phyloP scores from a whole-genome alignment of 495 filamentous ascomycete genomes.

The Haplographium delicatum region DNA sequence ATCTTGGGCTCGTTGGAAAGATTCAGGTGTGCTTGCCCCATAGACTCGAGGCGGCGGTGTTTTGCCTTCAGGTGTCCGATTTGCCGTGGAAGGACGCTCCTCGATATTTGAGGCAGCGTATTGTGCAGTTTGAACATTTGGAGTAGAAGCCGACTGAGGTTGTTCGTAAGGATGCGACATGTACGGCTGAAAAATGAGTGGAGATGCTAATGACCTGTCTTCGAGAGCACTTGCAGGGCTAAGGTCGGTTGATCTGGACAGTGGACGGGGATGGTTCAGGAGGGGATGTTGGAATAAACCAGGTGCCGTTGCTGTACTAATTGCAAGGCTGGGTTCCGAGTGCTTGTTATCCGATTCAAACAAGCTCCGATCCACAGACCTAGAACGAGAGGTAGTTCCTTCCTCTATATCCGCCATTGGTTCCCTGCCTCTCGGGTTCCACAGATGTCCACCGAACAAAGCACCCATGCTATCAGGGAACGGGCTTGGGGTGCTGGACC shows the following conservation, averaged over 20 bases:
- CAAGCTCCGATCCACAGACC: constrained; percentile 51
- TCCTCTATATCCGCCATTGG: constrained; percentile 30
- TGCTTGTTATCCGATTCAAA: constrained; percentile 54
- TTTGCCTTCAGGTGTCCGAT: constrained; percentile 24
- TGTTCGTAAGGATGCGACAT: constrained; percentile 35
- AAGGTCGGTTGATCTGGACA: constrained; percentile 13
- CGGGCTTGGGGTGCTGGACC: constrained; percentile 27
- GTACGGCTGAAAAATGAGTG: constrained; percentile 32
- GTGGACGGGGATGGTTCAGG: constrained; percentile 14
- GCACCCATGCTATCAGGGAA: constrained; percentile 43
- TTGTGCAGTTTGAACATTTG: constrained; percentile 35
- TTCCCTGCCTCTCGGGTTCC: constrained; percentile 18
- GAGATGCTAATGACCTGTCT: constrained; percentile 28
- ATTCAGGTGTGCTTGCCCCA: constrained; percentile 23
- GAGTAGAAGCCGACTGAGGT: constrained; percentile 37
- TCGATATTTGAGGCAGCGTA: constrained; percentile 23
- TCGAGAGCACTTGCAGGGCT: constrained; percentile 10
- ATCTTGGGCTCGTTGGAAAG: constrained; percentile 26
- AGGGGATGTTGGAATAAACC: constrained; percentile 20
- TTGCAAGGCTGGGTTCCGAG: constrained; percentile 45
- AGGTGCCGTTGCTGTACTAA: constrained; percentile 30
- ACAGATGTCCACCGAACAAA: constrained; percentile 46
- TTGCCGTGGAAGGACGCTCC: constrained; percentile 21
- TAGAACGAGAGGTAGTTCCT: constrained; percentile 34
- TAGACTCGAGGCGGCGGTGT: constrained; percentile 27